These are phyloP conservation scores for Corymbia maculata DNA, from an alignment of 345 rosid genomes.

Conservation along the genomic window DNA sequence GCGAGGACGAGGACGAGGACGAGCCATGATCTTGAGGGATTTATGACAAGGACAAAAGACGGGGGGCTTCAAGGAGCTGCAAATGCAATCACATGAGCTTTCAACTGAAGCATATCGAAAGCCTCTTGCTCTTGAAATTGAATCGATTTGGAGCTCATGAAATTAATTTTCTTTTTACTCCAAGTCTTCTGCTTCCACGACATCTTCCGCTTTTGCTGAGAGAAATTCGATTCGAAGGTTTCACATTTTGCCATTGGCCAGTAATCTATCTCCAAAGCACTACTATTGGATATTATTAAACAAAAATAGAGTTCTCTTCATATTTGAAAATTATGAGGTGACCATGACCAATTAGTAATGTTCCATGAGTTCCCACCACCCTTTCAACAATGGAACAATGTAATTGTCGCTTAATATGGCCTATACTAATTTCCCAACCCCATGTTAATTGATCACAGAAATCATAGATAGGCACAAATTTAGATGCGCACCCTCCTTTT, in stretches of 20 bases:
- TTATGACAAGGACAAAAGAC: no score
- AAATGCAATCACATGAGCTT: no score
- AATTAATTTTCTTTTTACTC: no score
- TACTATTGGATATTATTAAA: not conserved
- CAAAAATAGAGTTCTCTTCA: not conserved
- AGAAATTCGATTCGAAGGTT: not conserved
- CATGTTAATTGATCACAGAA: no score
- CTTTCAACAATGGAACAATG: not conserved
- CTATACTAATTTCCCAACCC: no score
- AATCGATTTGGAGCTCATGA: no score
- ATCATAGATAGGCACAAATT: no score
- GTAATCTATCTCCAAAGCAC: not conserved
- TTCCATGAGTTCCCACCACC: not conserved
- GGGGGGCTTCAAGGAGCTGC: no score
- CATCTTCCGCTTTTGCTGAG: not conserved
- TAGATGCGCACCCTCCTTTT: no score
- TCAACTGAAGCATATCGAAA: no score
- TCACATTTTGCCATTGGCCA: not conserved
- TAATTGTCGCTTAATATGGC: not conserved
- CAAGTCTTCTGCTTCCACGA: not conserved
- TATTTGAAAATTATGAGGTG: not conserved
- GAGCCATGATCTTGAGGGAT: no score
- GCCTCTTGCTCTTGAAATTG: no score
- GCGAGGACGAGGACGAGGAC: rapidly evolving
- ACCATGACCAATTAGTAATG: not conserved